Base-by-base conservation (phyloP, 768 basidiomycete genomes). In the Chiua virens region DNA sequence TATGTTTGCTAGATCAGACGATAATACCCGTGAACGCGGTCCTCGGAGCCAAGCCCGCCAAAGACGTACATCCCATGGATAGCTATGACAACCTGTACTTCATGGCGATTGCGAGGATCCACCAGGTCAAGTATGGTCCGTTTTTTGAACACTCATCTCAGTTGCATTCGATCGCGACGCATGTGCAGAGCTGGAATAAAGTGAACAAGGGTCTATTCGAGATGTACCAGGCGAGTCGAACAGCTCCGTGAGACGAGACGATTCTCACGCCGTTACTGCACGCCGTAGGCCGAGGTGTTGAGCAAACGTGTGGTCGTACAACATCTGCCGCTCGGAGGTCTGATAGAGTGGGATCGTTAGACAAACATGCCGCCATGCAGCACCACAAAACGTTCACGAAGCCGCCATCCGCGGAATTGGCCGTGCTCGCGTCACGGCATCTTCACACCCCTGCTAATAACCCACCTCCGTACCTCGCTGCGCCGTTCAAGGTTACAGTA, bases 251-350 rank as follows among this genome's bases (percentile, higher is more conserved):
- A 17, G 34, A 7, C 8, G 34, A 34, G 17, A 34, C 30, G n/a
- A 44, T 41, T 64, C 42, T 54, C 45, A 49, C 42, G 30, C 15
- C 30, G 25, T 50, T 21, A 23, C 49, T 23, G 21, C 34, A 34
- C 30, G 13, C 17, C 34, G 17, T 53, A 91, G 82, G 93, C 85
- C 8, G 96, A 99, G 69, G 94, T 98, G 13, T 75, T 98, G 37
- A 85, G 86, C 15, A 98, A 98, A 70, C 80, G 90, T 15, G 95
- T 98, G n/a, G 96, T 98, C 5, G 92, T 98, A 4, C 95, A 98
- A 67, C 94, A 97, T 65, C 74, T 98, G 43, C 87, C 89, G 8
- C 77, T 97, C 21, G 94, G 93, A 18, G 89, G 91, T 1, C 60
- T 92, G 22, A 71, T 95, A 48, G 80, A 83, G 61, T 92, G 90